Percentiles rank a stretch among this genome's conserved stretches.
Evolutionary conservation across 2,329 filamentous ascomycete species (phyloP).

Genomic region (Botrytis fabae): DNA sequence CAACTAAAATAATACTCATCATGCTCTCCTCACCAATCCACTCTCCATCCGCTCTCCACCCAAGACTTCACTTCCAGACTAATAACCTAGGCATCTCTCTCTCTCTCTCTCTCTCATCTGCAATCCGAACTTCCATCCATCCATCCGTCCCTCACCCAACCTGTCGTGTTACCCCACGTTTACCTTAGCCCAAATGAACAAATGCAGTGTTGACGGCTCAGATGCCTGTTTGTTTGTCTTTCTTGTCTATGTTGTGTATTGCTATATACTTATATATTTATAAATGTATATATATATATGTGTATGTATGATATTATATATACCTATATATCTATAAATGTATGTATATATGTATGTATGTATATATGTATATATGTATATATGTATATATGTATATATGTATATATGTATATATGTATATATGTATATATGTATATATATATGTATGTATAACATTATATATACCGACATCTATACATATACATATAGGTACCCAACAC

Average conservation of each 20-base stretch:
- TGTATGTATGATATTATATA: too few relatives aligned
- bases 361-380: fast-evolving
- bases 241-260: background rate
- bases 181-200: too few relatives aligned
- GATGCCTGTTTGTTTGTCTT: background rate
- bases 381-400: too few relatives aligned
- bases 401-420: too few relatives aligned
- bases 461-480: background rate
- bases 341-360: background rate
- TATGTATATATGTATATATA: too few relatives aligned
- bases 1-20: background rate
- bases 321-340: too few relatives aligned
- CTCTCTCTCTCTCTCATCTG: background rate
- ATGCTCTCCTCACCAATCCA: background rate
- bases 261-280: background rate
- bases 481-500: background rate
- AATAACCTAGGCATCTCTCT: background rate
- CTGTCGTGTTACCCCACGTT: slow-evolving; percentile 4
- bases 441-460: background rate
- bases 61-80: background rate
- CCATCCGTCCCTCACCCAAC: background rate
- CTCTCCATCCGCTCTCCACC: background rate
- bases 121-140: background rate
- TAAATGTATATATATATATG: too few relatives aligned
- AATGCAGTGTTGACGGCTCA: background rate